Base-by-base conservation (phyloP, 2,329 filamentous ascomycete genomes). In the Ascochyta fabae region DNA sequence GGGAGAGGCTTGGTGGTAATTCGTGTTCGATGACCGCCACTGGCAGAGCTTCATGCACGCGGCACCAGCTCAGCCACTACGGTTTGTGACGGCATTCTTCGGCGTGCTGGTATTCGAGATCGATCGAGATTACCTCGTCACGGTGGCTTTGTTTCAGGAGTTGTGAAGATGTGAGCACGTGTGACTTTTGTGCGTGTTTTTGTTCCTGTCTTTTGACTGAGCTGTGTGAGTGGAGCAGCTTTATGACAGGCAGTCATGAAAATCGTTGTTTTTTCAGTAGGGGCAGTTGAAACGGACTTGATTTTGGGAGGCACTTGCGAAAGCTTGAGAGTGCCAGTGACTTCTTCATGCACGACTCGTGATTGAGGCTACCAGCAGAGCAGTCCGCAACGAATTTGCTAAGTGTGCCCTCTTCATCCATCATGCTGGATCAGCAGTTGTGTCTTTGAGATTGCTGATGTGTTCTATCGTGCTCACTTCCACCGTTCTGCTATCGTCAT, bases 61-160 rank as follows among this genome's bases (percentile, higher is more conserved):
- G 38, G 34, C 29, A 29, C 31, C 36, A 15, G 29, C 23, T 15
- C 22, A 46, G 52, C 41, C 42, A 38, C 15, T 9, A 27, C 16
- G 41, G 3, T 26, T 43, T 38, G 26, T 4, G 19, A 51, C 42
- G 53, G 42, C 31, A 51, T 36, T 24, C 39, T 47, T 51, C 47
- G 53, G 47, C 29, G 36, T 26, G 4, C 15, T 24, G 31, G 12
- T 10, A 45, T 44, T 22, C n/a, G 22, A 27, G n/a, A 29, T 29
- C 13, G 52, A 46, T 46, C 31, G 47, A 38, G 31, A 15, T 7
- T 29, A 22, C 38, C 47, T 36, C 47, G 47, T 43, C 1, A 43
- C 36, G 42, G 29, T 35, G 45, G 1, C n/a, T 19, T 19, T 2
- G n/a, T 43, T 31, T 31, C 1, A 6, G 29, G 12, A 3, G 15